phyloP scores from a whole-genome alignment of 2,329 filamentous ascomycete species.

The Eutypa lata region DNA sequence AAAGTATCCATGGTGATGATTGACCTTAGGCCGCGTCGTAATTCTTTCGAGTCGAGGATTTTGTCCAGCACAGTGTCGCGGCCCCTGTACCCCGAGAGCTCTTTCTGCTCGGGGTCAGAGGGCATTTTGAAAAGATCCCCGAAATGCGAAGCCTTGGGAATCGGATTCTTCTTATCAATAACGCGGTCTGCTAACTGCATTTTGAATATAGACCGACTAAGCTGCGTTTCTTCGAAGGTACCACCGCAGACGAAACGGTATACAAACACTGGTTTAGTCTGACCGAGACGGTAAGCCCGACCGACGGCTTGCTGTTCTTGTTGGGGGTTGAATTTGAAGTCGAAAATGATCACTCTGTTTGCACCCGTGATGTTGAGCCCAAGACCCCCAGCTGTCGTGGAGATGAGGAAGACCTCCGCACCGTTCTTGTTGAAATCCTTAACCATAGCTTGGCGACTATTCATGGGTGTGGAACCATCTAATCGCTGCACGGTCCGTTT shows the following conservation, averaged over 20 bases:
- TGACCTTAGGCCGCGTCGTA: constrained; percentile 41
- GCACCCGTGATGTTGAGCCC: constrained; percentile 82
- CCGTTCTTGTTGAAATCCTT: constrained; percentile 64
- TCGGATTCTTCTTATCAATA: constrained; percentile 77
- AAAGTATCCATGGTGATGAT: constrained; percentile 72
- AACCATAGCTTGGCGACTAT: constrained; percentile 57
- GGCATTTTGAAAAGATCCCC: constrained; percentile 59
- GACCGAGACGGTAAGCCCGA: constrained; percentile 80
- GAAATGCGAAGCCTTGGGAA: constrained; percentile 60
- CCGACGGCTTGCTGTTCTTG: constrained; percentile 86
- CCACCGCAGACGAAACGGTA: constrained; percentile 78
- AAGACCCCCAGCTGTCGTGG: constrained; percentile 76
- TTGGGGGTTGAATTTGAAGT: constrained; percentile 77
- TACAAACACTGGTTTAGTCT: constrained; percentile 76
- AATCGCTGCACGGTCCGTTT: constrained; percentile 54
- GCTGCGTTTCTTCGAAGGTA: constrained; percentile 73
- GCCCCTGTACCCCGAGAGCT: constrained; percentile 51
- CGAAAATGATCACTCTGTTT: constrained; percentile 83
- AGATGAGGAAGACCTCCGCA: constrained; percentile 71
- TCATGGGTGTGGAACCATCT: constrained; percentile 61
- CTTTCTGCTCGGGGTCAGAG: constrained; percentile 45
- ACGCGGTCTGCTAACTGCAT: constrained; percentile 74
- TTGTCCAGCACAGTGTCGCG: constrained; percentile 61
- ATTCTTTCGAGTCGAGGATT: constrained; percentile 36
- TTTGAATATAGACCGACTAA: constrained; percentile 78